Percentiles rank a stretch among this genome's conserved stretches.
Evolutionary conservation across 257 asterid species (phyloP).

Genomic region (Phtheirospermum japonicum): DNA sequence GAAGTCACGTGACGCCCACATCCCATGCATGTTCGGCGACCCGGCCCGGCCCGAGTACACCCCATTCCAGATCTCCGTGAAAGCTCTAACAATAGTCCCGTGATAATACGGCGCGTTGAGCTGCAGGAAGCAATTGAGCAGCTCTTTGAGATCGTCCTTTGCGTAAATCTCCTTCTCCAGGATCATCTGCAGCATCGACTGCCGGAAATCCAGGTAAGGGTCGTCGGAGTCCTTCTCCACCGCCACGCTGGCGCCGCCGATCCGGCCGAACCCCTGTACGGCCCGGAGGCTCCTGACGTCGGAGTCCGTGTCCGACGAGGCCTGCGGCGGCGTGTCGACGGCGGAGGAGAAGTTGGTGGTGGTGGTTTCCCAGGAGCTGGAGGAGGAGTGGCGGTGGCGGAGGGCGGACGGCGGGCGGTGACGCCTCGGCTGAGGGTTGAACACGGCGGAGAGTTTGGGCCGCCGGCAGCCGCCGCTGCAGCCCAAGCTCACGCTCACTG

Average conservation of each 20-base stretch:
- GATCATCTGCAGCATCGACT: slow-evolving; percentile 93
- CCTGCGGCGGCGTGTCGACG: slow-evolving; percentile 29
- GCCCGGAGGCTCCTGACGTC: slow-evolving; percentile 43
- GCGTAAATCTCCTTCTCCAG: slow-evolving; percentile 73
- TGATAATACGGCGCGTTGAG: slow-evolving; percentile 85
- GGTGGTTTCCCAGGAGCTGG: slow-evolving; percentile 37
- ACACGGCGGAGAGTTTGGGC: slow-evolving; percentile 47
- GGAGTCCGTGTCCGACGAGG: slow-evolving; percentile 32
- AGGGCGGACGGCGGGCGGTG: no score
- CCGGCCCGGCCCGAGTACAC: slow-evolving; percentile 29
- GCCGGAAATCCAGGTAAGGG: slow-evolving; percentile 81
- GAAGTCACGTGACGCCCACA: slow-evolving; percentile 22
- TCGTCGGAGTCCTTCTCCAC: slow-evolving; percentile 92
- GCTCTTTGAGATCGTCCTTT: slow-evolving; percentile 64
- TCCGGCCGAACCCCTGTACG: slow-evolving; percentile 64
- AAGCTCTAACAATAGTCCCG: slow-evolving; percentile 68
- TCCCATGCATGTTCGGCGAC: slow-evolving; percentile 28
- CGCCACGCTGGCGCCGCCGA: slow-evolving; percentile 68
- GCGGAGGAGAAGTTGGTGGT: slow-evolving; percentile 33
- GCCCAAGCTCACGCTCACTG: slow-evolving; percentile 46
- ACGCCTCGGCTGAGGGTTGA: slow-evolving; percentile 34
- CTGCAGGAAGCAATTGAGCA: slow-evolving; percentile 82
- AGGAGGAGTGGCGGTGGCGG: slow-evolving; percentile 27
- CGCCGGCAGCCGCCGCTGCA: slow-evolving; percentile 43
- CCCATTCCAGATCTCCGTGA: slow-evolving; percentile 90